Evolutionary conservation across 2,329 filamentous ascomycete species (phyloP), one percentile per base, ranked within the genome.

Genomic region (Colletotrichum phormii): DNA sequence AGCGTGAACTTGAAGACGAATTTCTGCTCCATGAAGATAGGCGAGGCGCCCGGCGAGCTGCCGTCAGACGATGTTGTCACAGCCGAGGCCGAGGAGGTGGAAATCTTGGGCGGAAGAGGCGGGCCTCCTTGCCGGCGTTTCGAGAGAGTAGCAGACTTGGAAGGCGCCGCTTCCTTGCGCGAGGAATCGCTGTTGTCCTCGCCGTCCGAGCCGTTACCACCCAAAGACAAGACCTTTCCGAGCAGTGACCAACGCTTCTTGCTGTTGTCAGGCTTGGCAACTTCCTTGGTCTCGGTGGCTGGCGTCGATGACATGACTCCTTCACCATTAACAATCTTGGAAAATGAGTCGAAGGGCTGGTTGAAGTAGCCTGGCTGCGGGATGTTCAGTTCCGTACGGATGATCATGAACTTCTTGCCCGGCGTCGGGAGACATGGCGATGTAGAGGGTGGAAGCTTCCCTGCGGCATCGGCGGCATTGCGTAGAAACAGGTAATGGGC

Each of bases 401-500:
- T 93, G 77, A 98, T 98, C 82, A 97, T 90, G 73, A 98, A 94
- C 74, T 94, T 89, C 78, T 96, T 94, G 59, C 94, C 93, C 1
- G 95, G 94, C 2, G 95, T 94, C 6, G 95, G 95, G 71, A 92
- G 92, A 77, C 93, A 95, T n/a, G 95, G 94, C 6, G 91, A 91
- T 2, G 94, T 94, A 0, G 94, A 95, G 6, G 94, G 92, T 0
- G 87, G 88, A 3, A 90, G 79, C 15, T 84, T 86, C 49, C 88
- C 84, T 22, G 82, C 77, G 29, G 80, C 83, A 73, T 93, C 91
- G 15, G 93, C 92, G 64, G 89, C 86, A 64, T 93, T 89, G 80
- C 92, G 92, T 22, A 95, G 87, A 82, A 91, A 94, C 18, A 96
- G 86, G 78, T 95, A 97, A 79, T 95, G 92, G 55, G 92, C 90